These are phyloP conservation scores for Pythium scleroteichum DNA, from an alignment of 352 stramenopile genomes.

Conservation along the genomic window DNA sequence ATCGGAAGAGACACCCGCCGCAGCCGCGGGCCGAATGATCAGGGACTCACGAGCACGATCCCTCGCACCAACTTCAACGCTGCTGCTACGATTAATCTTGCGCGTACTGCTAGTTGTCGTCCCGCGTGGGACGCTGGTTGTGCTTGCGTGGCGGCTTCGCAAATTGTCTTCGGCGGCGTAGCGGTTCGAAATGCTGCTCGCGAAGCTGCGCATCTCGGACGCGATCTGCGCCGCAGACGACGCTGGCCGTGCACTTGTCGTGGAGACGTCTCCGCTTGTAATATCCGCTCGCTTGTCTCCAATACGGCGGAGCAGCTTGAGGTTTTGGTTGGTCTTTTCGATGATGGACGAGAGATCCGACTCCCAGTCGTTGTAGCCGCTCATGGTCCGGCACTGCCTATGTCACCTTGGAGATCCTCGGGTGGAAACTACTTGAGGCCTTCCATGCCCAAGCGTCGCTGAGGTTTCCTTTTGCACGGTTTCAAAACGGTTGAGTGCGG, in stretches of 20 bases:
- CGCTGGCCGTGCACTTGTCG: conserved; percentile 24
- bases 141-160: conserved; percentile 1
- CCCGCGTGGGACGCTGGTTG: conserved; percentile 21
- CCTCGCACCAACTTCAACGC: conserved; percentile 20
- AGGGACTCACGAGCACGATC: conserved; percentile 23
- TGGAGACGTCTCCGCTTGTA: conserved; percentile 34
- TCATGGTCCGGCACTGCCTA: conserved; percentile 39
- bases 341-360: conserved; percentile 85
- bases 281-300: conserved; percentile 67
- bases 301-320: conserved; percentile 80
- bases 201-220: conserved; percentile 30
- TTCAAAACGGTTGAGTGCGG: conserved; percentile 20
- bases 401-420: background rate
- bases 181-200: conserved; percentile 27
- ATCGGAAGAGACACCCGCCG: conserved; percentile 6
- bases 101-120: conserved; percentile 7
- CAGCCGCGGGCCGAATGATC: conserved; percentile 22
- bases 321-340: conserved; percentile 88
- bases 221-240: conserved; percentile 26
- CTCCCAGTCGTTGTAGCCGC: conserved; percentile 72
- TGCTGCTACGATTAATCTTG: conserved; percentile 27
- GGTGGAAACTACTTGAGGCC: background rate
- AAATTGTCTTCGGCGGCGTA: conserved; percentile 26
- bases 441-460: conserved; percentile 2
- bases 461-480: background rate